Conservation (phyloP, 2,329 filamentous ascomycete genomes). For the Pyrenophora tritici-repentis region DNA sequence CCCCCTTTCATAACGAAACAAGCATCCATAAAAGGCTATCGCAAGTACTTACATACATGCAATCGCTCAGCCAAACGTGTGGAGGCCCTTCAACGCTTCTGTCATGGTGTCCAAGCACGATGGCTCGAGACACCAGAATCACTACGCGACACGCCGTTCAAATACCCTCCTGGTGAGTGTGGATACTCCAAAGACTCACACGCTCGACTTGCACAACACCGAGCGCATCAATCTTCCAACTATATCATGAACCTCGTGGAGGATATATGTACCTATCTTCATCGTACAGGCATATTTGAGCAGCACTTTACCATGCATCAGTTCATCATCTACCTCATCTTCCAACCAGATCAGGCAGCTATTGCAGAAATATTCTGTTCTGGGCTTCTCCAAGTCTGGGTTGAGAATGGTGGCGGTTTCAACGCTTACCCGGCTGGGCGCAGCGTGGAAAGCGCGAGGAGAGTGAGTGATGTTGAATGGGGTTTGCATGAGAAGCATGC, state of each 20-base stretch:
- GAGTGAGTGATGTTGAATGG: slow-evolving; percentile 24
- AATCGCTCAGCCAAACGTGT: slow-evolving; percentile 22
- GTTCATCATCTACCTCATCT: slow-evolving; percentile 37
- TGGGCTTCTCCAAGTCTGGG: slow-evolving; percentile 35
- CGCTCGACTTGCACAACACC: slow-evolving; percentile 28
- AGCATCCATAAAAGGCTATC: slow-evolving; percentile 17
- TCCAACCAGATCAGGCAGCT: slow-evolving; percentile 24
- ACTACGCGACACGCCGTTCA: slow-evolving; percentile 18
- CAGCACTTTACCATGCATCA: slow-evolving; percentile 35
- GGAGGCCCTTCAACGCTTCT: slow-evolving; percentile 22
- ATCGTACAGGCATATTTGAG: slow-evolving; percentile 1
- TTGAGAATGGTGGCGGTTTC: slow-evolving; percentile 33
- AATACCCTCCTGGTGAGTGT: slow-evolving; percentile 31
- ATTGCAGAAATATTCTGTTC: slow-evolving; percentile 41
- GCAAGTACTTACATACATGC: slow-evolving; percentile 33
- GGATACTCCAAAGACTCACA: slow-evolving; percentile 32
- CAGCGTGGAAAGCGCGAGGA: slow-evolving; percentile 27
- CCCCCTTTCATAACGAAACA: slow-evolving; percentile 3
- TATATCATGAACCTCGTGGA: slow-evolving; percentile 40
- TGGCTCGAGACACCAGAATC: slow-evolving; percentile 15
- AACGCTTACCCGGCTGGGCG: slow-evolving; percentile 36
- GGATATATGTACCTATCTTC: slow-evolving; percentile 30
- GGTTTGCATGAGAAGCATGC: slow-evolving; percentile 14
- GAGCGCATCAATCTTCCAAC: slow-evolving; percentile 28
- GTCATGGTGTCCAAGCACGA: slow-evolving; percentile 20